These are phyloP conservation scores for Dinochytrium kinnereticum DNA, from an alignment of 371 early-diverging fungal species.

Conservation along the genomic window DNA sequence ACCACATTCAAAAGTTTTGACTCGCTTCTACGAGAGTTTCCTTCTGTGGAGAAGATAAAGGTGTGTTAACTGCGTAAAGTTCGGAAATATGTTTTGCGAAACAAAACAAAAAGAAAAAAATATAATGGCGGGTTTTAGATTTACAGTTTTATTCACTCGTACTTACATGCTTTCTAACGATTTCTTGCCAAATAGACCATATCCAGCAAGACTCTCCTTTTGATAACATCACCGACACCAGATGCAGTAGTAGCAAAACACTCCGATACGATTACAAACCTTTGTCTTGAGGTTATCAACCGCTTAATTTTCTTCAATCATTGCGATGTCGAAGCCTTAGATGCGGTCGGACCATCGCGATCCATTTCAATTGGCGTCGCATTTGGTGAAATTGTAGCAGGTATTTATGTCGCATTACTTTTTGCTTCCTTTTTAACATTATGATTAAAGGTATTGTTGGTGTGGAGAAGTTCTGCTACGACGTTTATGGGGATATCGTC, in stretches of 20 bases:
- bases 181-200: not conserved
- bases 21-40: not conserved
- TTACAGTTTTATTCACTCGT: not conserved
- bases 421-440: not conserved
- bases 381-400: slow-evolving; percentile 13
- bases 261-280: not conserved
- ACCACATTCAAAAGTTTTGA: slow-evolving; percentile 6
- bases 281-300: not conserved
- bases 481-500: slow-evolving; percentile 14
- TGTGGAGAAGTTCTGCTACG: not conserved
- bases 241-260: not conserved
- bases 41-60: slow-evolving; percentile 17
- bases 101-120: no score
- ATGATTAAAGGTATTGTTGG: slow-evolving; percentile 10
- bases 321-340: no score
- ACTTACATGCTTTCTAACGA: not conserved
- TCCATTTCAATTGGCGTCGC: not conserved
- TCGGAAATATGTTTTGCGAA: no score
- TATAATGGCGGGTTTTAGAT: no score
- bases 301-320: no score
- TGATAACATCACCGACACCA: not conserved
- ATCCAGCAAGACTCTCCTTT: slow-evolving; percentile 6
- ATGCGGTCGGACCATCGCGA: not conserved
- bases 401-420: not conserved
- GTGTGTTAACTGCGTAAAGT: no score